These are phyloP conservation scores for Tolypocladium tropicale DNA, from an alignment of 2,329 filamentous ascomycete genomes.

Conservation along the genomic window DNA sequence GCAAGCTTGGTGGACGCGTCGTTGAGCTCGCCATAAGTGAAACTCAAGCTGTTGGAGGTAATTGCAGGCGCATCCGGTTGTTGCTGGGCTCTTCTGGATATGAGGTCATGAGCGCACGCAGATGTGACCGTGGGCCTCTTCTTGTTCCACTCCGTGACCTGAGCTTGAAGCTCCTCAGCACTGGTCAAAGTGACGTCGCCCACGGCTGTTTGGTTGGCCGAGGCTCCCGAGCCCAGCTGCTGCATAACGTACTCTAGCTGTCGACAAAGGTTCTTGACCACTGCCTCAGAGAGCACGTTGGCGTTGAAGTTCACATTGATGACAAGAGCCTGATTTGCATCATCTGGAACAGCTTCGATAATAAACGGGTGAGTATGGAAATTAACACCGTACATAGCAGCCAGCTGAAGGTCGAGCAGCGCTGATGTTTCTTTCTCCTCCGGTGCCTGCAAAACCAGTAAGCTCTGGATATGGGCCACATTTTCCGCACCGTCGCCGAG, in stretches of 20 bases:
- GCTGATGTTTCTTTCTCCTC: not conserved
- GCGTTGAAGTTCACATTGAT: not conserved
- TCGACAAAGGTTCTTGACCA: not conserved
- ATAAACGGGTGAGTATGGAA: not conserved
- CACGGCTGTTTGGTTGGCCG: not conserved
- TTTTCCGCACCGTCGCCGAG: not conserved
- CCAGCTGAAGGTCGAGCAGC: not conserved
- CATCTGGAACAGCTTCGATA: not conserved
- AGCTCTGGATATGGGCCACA: not conserved
- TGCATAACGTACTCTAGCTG: not conserved
- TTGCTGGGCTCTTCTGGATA: not conserved
- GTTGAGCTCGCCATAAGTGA: not conserved
- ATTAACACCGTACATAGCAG: not conserved
- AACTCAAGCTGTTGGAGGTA: not conserved
- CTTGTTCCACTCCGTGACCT: not conserved
- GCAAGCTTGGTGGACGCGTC: not conserved
- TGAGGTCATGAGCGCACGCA: not conserved
- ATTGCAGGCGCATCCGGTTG: not conserved
- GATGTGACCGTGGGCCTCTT: not conserved
- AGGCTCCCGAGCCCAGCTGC: not conserved
- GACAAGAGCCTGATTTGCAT: not conserved
- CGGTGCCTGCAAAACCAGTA: not conserved
- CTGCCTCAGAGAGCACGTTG: not conserved
- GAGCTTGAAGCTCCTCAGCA: not conserved
- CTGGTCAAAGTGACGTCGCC: not conserved